A percentile compares a stretch with the other conserved stretches of the same genome.
Conservation (phyloP, 306 rosid genomes). For the Erythrophleum fordii region DNA sequence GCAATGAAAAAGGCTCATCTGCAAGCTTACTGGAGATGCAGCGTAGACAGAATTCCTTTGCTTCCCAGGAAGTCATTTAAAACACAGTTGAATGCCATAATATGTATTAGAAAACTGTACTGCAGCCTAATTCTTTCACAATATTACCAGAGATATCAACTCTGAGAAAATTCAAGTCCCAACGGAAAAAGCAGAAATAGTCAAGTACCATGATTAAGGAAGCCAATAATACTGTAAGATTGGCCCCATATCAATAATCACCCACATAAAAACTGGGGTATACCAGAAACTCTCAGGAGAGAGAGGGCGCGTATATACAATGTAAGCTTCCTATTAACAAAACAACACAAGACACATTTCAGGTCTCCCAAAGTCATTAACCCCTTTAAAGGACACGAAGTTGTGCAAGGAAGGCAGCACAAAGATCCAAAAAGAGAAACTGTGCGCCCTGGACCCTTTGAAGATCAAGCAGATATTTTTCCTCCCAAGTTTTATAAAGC, state of each 20-base stretch:
- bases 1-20: not conserved
- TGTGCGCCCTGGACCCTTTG: constrained; percentile 95
- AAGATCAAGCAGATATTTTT: constrained; percentile 89
- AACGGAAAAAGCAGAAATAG: constrained; percentile 28
- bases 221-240: constrained; percentile 36
- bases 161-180: constrained; percentile 32
- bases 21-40: not conserved
- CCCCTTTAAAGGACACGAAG: constrained; percentile 60
- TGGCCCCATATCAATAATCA: constrained; percentile 48
- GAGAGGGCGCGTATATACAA: constrained; percentile 50
- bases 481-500: constrained; percentile 90
- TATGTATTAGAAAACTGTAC: constrained; percentile 1
- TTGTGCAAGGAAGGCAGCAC: constrained; percentile 92
- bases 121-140: constrained; percentile 22
- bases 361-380: constrained; percentile 34
- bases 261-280: constrained; percentile 56
- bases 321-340: constrained; percentile 51
- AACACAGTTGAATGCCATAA: constrained; percentile 37
- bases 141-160: constrained; percentile 30
- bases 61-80: constrained; percentile 27
- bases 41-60: constrained; percentile 18
- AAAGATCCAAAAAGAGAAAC: constrained; percentile 90
- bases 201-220: constrained; percentile 30
- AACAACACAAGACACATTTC: constrained; percentile 36
- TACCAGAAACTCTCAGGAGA: constrained; percentile 21